These are phyloP conservation scores for Senna tora DNA, from an alignment of 306 rosid species.

Conservation along the genomic window DNA sequence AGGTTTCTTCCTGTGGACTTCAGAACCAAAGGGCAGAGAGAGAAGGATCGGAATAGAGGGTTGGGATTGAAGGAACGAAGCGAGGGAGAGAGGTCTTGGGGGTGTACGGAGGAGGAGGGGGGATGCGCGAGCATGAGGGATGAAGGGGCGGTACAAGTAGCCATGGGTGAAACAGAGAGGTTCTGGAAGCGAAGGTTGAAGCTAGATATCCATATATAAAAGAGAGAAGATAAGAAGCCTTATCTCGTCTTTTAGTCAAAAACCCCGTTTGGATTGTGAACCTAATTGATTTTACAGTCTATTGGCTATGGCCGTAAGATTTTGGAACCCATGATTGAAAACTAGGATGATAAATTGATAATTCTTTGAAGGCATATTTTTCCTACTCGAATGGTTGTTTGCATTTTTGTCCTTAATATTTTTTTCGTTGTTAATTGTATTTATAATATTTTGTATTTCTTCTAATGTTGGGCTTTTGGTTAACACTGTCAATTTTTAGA, in stretches of 20 bases:
- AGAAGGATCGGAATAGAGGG: constrained; percentile 48
- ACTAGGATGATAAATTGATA: no score
- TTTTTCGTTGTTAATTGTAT: no score
- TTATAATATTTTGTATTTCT: no score
- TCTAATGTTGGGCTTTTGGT: no score
- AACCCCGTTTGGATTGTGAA: not conserved
- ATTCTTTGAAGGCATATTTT: no score
- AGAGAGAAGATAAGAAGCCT: constrained; percentile 13
- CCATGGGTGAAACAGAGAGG: constrained; percentile 49
- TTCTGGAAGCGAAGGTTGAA: not conserved
- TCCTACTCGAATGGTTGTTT: no score
- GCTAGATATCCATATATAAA: not conserved
- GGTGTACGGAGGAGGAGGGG: constrained; percentile 54
- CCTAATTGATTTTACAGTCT: no score
- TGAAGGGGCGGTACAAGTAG: constrained; percentile 59
- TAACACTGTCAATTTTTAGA: no score
- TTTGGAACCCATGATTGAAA: no score
- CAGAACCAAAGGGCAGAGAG: constrained; percentile 47
- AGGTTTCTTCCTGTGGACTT: constrained; percentile 38
- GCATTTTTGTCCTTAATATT: no score
- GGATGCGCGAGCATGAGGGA: constrained; percentile 68
- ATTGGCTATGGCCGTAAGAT: no score
- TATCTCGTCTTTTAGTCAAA: constrained; percentile 12
- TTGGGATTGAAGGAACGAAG: constrained; percentile 54
- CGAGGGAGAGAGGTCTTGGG: constrained; percentile 60